A percentile compares a stretch with the other conserved stretches of the same genome.
phyloP scores from a whole-genome alignment of 2,329 filamentous ascomycete species.

The Diaporthe amygdali region DNA sequence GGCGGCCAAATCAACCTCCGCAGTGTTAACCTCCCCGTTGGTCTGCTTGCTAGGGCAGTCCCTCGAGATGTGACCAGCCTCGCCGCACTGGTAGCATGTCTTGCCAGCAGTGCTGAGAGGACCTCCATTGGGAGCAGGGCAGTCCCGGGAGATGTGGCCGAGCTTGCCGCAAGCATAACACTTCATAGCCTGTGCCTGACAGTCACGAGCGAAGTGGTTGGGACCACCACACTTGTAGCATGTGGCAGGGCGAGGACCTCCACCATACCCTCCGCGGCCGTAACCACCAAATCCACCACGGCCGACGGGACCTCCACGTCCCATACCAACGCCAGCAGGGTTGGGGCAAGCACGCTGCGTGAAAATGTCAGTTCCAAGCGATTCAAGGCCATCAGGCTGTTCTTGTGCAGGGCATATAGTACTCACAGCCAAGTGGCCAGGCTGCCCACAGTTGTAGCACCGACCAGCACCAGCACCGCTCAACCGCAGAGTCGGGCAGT shows the following conservation, averaged over 20 bases:
- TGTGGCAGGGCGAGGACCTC: conserved; percentile 70
- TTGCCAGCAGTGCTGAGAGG: conserved; percentile 95
- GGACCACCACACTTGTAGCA: conserved; percentile 83
- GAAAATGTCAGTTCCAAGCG: background rate
- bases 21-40: conserved; percentile 51
- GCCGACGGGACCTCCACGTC: conserved; percentile 69
- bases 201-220: conserved; percentile 98
- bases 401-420: background rate
- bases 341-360: conserved; percentile 80
- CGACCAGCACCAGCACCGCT: conserved; percentile 82
- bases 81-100: conserved; percentile 97
- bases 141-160: conserved; percentile 91
- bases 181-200: conserved; percentile 98
- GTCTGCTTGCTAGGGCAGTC: conserved; percentile 82
- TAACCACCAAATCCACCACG: conserved; percentile 73
- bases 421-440: conserved; percentile 87
- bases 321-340: conserved; percentile 66
- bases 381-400: background rate
- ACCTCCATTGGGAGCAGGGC: conserved; percentile 94
- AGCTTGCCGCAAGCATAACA: conserved; percentile 97
- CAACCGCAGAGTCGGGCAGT: conserved; percentile 95
- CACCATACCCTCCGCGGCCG: conserved; percentile 77
- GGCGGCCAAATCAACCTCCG: conserved; percentile 50
- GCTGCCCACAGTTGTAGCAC: conserved; percentile 96
- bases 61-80: conserved; percentile 93